Evolutionary conservation across 495 filamentous ascomycete species (phyloP).

Genomic region (Lichina pygmaea): DNA sequence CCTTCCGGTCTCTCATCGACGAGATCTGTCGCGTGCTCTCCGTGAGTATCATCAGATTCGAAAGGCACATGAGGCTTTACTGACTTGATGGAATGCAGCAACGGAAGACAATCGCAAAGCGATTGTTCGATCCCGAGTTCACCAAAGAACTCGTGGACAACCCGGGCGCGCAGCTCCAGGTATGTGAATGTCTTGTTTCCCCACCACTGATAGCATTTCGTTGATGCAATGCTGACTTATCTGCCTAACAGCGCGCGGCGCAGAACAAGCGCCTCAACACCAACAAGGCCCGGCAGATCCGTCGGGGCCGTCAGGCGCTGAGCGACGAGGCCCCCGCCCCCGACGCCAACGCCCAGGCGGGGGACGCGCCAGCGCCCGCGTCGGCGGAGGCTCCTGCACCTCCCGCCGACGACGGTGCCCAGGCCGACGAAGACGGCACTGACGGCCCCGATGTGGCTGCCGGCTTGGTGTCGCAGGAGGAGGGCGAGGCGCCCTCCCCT

Average conservation of each 20-base stretch:
- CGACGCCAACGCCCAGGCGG: neutral
- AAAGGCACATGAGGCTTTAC: neutral
- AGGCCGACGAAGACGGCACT: neutral
- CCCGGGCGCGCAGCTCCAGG: neutral
- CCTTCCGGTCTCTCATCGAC: neutral
- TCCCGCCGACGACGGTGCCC: too few species aligned
- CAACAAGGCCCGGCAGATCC: conserved; percentile 1
- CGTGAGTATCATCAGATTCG: neutral
- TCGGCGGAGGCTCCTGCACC: too few species aligned
- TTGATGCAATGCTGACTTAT: neutral
- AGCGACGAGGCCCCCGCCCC: neutral
- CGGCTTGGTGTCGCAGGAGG: neutral
- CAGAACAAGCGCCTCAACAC: conserved; percentile 1
- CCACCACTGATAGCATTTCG: neutral
- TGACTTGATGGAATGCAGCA: neutral
- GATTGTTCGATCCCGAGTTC: conserved; percentile 1
- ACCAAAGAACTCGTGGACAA: conserved; percentile 1
- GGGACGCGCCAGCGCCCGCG: too few species aligned
- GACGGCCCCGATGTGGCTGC: neutral
- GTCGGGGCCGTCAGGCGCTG: neutral
- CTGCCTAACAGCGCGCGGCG: neutral
- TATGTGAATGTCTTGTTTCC: neutral
- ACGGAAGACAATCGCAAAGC: conserved; percentile 1
- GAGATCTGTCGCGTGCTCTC: neutral
- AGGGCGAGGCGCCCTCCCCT: too few species aligned